These are phyloP conservation scores for Dictyostelium brefeldianum DNA, from an alignment of 78 protist genomes.

Conservation along the genomic window DNA sequence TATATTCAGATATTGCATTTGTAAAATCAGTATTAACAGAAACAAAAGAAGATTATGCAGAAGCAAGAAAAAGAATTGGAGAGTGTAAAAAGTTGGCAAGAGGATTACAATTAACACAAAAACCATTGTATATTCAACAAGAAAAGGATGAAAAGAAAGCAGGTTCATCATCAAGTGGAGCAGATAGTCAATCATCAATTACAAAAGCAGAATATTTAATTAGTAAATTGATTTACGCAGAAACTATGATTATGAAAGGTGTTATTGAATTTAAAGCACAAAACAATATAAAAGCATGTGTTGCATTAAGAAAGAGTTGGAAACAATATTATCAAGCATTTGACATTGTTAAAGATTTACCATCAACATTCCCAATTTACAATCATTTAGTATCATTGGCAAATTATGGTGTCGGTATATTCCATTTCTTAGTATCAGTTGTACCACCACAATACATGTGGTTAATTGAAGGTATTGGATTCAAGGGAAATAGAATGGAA, in stretches of 20 bases:
- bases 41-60: slow-evolving; percentile 65
- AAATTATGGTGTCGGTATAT: slow-evolving; percentile 69
- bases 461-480: slow-evolving; percentile 75
- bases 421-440: slow-evolving; percentile 62
- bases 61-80: slow-evolving; percentile 48
- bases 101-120: slow-evolving; percentile 61
- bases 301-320: slow-evolving; percentile 59
- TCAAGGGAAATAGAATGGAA: slow-evolving; percentile 72
- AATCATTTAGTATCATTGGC: slow-evolving; percentile 30
- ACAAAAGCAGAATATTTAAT: slow-evolving; percentile 76
- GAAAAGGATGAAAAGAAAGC: slow-evolving; percentile 70
- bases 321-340: slow-evolving; percentile 67
- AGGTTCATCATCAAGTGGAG: slow-evolving; percentile 14
- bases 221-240: slow-evolving; percentile 60
- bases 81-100: slow-evolving; percentile 60
- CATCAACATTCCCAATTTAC: slow-evolving; percentile 62
- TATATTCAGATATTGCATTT: slow-evolving; percentile 71
- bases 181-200: slow-evolving; percentile 1
- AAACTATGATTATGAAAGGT: slow-evolving; percentile 74
- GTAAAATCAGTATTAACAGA: slow-evolving; percentile 67
- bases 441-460: slow-evolving; percentile 76
- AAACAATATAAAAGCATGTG: slow-evolving; percentile 60
- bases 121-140: slow-evolving; percentile 66
- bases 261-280: slow-evolving; percentile 77
- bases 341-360: slow-evolving; percentile 16